Percentiles rank a stretch among this genome's conserved stretches.
These are phyloP conservation scores for Exophiala bonariae DNA, from an alignment of 2,329 filamentous ascomycete species.

Conservation along the genomic window DNA sequence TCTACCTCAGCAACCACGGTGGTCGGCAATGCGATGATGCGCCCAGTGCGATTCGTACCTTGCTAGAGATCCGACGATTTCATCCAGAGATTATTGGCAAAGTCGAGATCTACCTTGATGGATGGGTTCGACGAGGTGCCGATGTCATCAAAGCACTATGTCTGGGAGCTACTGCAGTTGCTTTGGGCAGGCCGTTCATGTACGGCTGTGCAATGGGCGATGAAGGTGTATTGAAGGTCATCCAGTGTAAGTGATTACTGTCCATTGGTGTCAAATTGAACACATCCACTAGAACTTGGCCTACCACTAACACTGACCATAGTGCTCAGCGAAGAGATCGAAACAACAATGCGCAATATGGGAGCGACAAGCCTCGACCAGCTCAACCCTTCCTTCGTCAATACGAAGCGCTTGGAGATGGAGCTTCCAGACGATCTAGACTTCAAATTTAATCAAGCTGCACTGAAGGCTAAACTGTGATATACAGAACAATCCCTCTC, in stretches of 20 bases:
- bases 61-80: slow-evolving; percentile 52
- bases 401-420: slow-evolving; percentile 38
- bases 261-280: no score
- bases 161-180: slow-evolving; percentile 55
- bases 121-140: slow-evolving; percentile 54
- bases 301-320: background rate
- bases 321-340: slow-evolving; percentile 41
- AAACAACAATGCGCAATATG: slow-evolving; percentile 48
- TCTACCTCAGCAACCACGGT: slow-evolving; percentile 60
- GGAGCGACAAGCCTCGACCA: slow-evolving; percentile 46
- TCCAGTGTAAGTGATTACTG: slow-evolving; percentile 28
- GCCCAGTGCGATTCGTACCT: slow-evolving; percentile 49
- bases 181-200: slow-evolving; percentile 54
- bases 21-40: slow-evolving; percentile 56
- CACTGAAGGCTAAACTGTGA: slow-evolving; percentile 1
- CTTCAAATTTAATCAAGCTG: background rate
- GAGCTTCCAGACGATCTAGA: slow-evolving; percentile 27
- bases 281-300: background rate
- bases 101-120: slow-evolving; percentile 55
- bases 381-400: slow-evolving; percentile 42
- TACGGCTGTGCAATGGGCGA: slow-evolving; percentile 54
- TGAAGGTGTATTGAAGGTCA: slow-evolving; percentile 54
- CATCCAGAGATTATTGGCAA: slow-evolving; percentile 52
- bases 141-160: slow-evolving; percentile 57
- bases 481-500: no score